phyloP scores from a whole-genome alignment of 805 yeast genomes.

The Candida easanensis region DNA sequence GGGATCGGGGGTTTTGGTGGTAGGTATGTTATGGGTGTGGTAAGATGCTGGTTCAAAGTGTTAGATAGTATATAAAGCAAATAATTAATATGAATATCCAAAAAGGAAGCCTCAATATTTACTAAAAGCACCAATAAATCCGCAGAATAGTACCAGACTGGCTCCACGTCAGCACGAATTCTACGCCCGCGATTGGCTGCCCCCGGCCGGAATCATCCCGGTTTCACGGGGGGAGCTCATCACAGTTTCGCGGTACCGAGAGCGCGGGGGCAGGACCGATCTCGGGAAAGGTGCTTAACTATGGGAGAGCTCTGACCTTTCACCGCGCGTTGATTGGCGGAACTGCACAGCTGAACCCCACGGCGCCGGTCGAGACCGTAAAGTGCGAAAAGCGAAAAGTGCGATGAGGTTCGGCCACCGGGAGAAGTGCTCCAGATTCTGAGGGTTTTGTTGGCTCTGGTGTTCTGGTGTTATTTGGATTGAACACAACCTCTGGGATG shows the following conservation, averaged over 20 bases:
- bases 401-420: slow-evolving; percentile 1
- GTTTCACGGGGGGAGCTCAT: slow-evolving; percentile 5
- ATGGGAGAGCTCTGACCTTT: slow-evolving; percentile 2
- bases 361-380: slow-evolving; percentile 3
- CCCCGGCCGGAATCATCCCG: slow-evolving; percentile 4
- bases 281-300: slow-evolving; percentile 12
- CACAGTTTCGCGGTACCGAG: slow-evolving; percentile 5
- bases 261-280: slow-evolving; percentile 12
- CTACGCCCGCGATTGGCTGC: slow-evolving; percentile 9
- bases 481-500: too few species aligned
- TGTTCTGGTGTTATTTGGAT: too few species aligned
- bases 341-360: background rate
- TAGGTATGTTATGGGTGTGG: too few species aligned
- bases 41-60: too few species aligned
- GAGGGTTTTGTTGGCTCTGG: too few species aligned
- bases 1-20: slow-evolving; percentile 3
- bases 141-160: too few species aligned
- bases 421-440: background rate
- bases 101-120: too few species aligned
- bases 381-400: background rate
- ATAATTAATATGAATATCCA: too few species aligned
- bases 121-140: too few species aligned
- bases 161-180: slow-evolving; percentile 5
- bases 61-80: too few species aligned
- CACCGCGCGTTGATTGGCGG: slow-evolving; percentile 2